These are phyloP conservation scores for Candida hungchunana DNA, from an alignment of 805 yeast genomes.

Conservation along the genomic window DNA sequence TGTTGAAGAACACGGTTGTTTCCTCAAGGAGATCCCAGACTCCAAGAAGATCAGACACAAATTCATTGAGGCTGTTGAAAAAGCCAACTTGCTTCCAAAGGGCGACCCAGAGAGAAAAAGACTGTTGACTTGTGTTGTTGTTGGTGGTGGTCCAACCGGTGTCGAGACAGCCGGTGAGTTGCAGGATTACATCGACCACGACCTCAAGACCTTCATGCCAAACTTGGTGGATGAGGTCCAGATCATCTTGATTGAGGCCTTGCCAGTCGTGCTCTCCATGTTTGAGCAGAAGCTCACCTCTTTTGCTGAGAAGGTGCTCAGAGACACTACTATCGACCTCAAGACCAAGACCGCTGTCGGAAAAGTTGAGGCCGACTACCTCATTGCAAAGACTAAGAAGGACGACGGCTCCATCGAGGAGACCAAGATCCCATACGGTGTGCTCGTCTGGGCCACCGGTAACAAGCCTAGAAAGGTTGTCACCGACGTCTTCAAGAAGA, in stretches of 20 bases:
- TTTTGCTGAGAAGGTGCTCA: conserved; percentile 39
- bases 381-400: conserved; percentile 67
- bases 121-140: conserved; percentile 80
- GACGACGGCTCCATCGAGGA: conserved; percentile 66
- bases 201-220: conserved; percentile 83
- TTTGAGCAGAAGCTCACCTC: conserved; percentile 40
- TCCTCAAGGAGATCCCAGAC: conserved; percentile 86
- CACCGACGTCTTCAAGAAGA: conserved; percentile 59
- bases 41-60: conserved; percentile 76
- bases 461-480: conserved; percentile 79
- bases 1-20: conserved; percentile 76
- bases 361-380: conserved; percentile 69
- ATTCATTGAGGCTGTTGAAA: conserved; percentile 84
- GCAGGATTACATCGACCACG: conserved; percentile 92
- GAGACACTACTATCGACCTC: conserved; percentile 60
- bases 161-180: conserved; percentile 96
- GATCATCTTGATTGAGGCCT: conserved; percentile 84
- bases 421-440: conserved; percentile 73
- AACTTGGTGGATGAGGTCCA: conserved; percentile 78
- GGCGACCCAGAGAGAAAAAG: conserved; percentile 79
- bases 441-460: conserved; percentile 97
- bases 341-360: conserved; percentile 85
- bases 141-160: conserved; percentile 99
- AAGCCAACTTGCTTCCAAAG: conserved; percentile 78
- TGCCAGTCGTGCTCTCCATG: conserved; percentile 75